A percentile compares a stretch with the other conserved stretches of the same genome.
Evolutionary conservation across 1,139 yeast genomes (phyloP).

Genomic region (Nadsonia starkeyi-henricii): DNA sequence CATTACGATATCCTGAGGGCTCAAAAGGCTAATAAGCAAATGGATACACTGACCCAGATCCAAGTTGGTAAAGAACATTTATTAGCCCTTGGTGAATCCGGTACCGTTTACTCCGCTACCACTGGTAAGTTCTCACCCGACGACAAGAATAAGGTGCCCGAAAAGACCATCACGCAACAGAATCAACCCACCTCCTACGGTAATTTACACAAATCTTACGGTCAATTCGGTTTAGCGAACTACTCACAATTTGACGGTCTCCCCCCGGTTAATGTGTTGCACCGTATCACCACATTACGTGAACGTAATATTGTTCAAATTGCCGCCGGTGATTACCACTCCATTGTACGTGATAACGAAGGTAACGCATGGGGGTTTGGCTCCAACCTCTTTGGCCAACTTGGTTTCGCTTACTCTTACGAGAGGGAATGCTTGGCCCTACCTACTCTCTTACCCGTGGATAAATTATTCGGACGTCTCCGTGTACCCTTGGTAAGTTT

Average conservation of each 20-base stretch:
- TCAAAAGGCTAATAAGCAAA: not conserved
- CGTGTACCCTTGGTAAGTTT: conserved; percentile 6
- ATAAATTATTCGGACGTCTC: conserved; percentile 4
- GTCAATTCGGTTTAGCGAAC: conserved; percentile 73
- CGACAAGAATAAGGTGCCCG: conserved; percentile 2
- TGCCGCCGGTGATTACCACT: conserved; percentile 64
- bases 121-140: conserved; percentile 27
- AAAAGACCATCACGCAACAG: not conserved
- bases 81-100: conserved; percentile 44
- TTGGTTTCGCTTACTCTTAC: conserved; percentile 57
- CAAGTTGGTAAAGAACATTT: conserved; percentile 56
- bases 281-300: conserved; percentile 20
- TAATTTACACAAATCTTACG: conserved; percentile 30
- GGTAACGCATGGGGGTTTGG: conserved; percentile 80
- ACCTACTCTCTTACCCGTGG: conserved; percentile 33
- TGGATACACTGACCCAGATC: conserved; percentile 28
- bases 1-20: conserved; percentile 1
- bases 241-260: conserved; percentile 47
- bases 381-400: conserved; percentile 64
- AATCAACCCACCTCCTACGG: not conserved
- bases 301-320: conserved; percentile 33
- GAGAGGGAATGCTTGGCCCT: conserved; percentile 54
- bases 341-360: conserved; percentile 45
- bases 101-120: conserved; percentile 50
- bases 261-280: conserved; percentile 31